Evolutionary conservation across 2,329 filamentous ascomycete species (phyloP), one percentile per base, ranked within the genome.

Genomic region (Ceratocystis alfenasii): DNA sequence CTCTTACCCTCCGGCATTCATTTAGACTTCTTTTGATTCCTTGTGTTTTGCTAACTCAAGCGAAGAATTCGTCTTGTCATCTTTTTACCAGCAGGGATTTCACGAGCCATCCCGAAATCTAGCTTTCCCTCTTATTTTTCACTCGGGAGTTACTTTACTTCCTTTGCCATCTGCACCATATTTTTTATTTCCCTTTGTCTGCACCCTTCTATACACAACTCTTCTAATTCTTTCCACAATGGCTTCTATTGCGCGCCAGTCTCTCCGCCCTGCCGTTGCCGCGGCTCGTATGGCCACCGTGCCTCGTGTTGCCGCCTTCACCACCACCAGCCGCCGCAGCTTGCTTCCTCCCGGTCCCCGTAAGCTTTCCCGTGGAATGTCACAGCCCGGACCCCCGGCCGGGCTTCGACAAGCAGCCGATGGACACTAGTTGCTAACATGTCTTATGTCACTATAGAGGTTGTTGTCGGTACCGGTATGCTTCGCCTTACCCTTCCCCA

Each of bases 291-390:
- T 65, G 67, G 67, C 69, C 67, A 67, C 69, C 65, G 68, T 70
- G 69, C 72, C 68, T 66, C 80, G 85, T 75, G 80, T 86, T 72
- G 87, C 91, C 70, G 87, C 89, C 71, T 96, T 99, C 83, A 92
- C 96, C 78, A 89, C 87, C 73, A 90, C 89, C 53, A 82, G 85
- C 76, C 83, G 84, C 77, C 83, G 84, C 76, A 81, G 82, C 74
- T 87, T 93, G 73, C 82, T 99, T 67, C 90, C 93, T 68, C 87
- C 91, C 66, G 83, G 88, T 70, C 91, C 92, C 73, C 94, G 91
- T 94, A 81, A 78, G 88, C 36, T 15, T 46, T 41, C 36, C 22
- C 8, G 5, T 22, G 10, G 10, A 53, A 33, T 64, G 33, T 25
- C 48, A 41, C 36, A 28, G 48, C 10, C 48, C 48, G 20, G 48